Evolutionary conservation across 2,329 filamentous ascomycete genomes (phyloP), one percentile per base, ranked within the genome.

Genomic region (Fusarium acutatum): DNA sequence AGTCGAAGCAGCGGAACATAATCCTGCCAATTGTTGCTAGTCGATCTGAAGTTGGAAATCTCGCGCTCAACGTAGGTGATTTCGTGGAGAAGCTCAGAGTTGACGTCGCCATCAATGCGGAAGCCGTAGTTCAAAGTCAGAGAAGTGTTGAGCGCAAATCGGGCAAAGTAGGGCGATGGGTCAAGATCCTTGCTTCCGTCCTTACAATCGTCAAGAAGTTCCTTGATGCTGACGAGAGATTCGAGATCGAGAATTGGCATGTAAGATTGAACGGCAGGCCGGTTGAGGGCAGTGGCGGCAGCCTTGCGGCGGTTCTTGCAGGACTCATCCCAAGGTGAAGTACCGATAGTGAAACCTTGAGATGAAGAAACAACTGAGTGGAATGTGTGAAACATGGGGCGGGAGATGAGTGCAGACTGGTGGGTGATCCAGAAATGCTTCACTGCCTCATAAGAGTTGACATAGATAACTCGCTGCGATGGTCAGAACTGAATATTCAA

Each of bases 211-310:
- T 87, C 81, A 38, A 93, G 84, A 44, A 96, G 86, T 75, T 96
- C 93, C 71, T 90, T 91, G 81, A 96, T 92, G 62, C 91, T 93
- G 20, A 89, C 87, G 20, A 87, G 91, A 34, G 91, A 90, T 80
- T 96, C 94, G 32, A 95, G 89, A 75, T 96, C 93, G 57, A 96
- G 90, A 74, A 95, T 93, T 0, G 93, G 93, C 89, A 95, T 93
- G 80, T 96, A 96, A 1, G 90, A 91, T 77, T 94, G 92, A 3
- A 93, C 89, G 0, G 93, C 91, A 0, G 93, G 93, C 1, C 92
- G 88, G 80, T 95, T 95, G 28, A 96, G 86, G 0, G 94, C 93
- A 9, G 93, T 94, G 8, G 92, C 93, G 3, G 93, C 93, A 0
- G 92, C 93, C 83, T 94, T 95, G 71, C 94, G 89, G 15, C 93